Percentiles rank a stretch among this genome's conserved stretches.
Conservation (phyloP, 306 rosid species). For the Crataegus laevigata region DNA sequence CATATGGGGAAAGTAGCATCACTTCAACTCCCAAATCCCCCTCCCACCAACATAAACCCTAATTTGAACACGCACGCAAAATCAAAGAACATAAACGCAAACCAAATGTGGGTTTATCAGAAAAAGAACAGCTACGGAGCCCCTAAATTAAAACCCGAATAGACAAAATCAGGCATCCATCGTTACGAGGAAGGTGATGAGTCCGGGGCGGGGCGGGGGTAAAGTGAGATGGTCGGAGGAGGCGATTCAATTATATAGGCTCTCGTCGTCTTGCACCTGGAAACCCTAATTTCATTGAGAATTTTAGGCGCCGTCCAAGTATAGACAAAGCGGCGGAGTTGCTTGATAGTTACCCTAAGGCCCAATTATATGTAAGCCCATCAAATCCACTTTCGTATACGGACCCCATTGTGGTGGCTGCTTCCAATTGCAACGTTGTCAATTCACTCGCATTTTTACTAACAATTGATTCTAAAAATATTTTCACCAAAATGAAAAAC, state of each 20-base stretch:
- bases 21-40: neutral
- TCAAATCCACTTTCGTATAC: neutral
- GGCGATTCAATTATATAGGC: neutral
- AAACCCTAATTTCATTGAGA: conserved; percentile 3
- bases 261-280: neutral
- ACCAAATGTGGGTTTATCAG: too few relatives aligned
- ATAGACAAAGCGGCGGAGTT: neutral
- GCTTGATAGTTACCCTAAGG: too few relatives aligned
- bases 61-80: neutral
- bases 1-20: conserved; percentile 30
- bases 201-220: rapidly evolving
- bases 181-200: neutral
- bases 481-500: rapidly evolving
- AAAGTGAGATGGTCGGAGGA: neutral
- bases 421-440: neutral
- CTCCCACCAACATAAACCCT: neutral
- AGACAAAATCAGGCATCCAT: neutral
- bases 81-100: too few relatives aligned
- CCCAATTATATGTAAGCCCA: neutral
- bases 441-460: neutral
- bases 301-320: neutral
- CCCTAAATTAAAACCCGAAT: neutral
- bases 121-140: too few relatives aligned
- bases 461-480: too few relatives aligned
- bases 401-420: neutral